Evolutionary conservation across 1,284 basidiomycete species (phyloP), one percentile per base, ranked within the genome.

Genomic region (Sphagnurus paluster): DNA sequence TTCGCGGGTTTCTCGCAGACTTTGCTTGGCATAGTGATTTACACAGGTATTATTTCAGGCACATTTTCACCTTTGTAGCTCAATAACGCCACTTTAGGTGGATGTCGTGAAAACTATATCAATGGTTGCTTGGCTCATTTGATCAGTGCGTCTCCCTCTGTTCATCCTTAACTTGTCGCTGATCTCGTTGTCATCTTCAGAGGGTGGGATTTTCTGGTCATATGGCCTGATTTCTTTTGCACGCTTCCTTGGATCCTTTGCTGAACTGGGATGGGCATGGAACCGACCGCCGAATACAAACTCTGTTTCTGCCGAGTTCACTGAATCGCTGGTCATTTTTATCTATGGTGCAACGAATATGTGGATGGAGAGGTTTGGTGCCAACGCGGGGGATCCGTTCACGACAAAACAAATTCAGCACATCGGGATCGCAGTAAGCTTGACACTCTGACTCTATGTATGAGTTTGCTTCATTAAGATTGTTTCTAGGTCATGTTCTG

Each of bases 311-410:
- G 94, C 90, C 5, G 95, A 98, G 68, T 90, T 93, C 56, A 77
- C 93, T 54, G 95, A 98, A 67, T 93, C 85, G 4, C 62, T 78
- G 7, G 81, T 96, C 50, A 94, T 98, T 59, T 96, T 96, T 68
- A 34, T 84, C 1, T 98, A 98, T 63, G 96, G 95, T 13, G 75
- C 82, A 34, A 89, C 90, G 35, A 97, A 98, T 65, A 94, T 89
- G 6, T 98, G 93, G 93, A 93, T 98, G 90, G 95, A 98, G 67
- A 81, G 92, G 40, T 91, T 97, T 56, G 94, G 93, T 6, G 87
- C 86, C 0, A 66, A 80, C 16, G 68, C 87, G 0, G 92, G 90
- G 14, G 85, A 89, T 60, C 91, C 94, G 2, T 97, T 82, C 68
- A 90, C 90, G 1, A 89, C 94, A 39, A 97, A 96, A 69, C 84